Conservation (phyloP, 441 rosid genomes). For the Erysimum cheiri region DNA sequence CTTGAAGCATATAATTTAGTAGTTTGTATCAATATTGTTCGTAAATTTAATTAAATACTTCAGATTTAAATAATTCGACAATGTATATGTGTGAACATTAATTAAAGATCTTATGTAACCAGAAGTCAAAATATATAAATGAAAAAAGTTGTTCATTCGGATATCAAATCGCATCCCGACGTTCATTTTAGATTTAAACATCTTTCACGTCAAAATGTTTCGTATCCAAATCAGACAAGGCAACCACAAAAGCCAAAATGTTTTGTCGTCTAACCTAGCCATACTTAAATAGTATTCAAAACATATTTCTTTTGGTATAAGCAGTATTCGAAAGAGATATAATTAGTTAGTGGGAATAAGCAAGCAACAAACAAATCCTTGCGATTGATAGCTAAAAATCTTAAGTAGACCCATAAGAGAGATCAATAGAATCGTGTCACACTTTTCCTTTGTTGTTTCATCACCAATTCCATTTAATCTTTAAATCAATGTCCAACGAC, state of each 20-base stretch:
- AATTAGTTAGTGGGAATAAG: slow-evolving; percentile 31
- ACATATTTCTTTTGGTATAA: slow-evolving; percentile 5
- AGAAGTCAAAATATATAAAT: slow-evolving; percentile 11
- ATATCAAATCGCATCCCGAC: slow-evolving; percentile 5
- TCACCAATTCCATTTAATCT: slow-evolving; percentile 14
- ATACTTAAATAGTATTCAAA: slow-evolving; percentile 4
- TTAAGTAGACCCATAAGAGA: background rate
- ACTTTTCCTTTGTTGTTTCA: slow-evolving; percentile 33
- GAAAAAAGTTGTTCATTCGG: slow-evolving; percentile 1
- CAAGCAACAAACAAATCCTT: slow-evolving; percentile 32
- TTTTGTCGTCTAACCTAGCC: slow-evolving; percentile 6
- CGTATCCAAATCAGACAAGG: slow-evolving; percentile 38
- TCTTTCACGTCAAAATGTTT: slow-evolving; percentile 31
- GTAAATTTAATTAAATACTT: background rate
- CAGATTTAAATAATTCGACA: background rate
- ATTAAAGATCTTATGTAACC: background rate
- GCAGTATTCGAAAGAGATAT: slow-evolving; percentile 10
- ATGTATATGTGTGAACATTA: background rate
- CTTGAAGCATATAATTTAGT: background rate
- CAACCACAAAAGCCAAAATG: slow-evolving; percentile 18
- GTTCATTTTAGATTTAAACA: slow-evolving; percentile 19
- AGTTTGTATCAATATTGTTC: background rate
- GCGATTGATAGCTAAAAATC: slow-evolving; percentile 22
- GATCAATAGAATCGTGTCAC: slow-evolving; percentile 38
- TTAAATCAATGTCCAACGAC: slow-evolving; percentile 13